Conservation (phyloP, 257 asterid genomes). For the Nicotiana undulata region DNA sequence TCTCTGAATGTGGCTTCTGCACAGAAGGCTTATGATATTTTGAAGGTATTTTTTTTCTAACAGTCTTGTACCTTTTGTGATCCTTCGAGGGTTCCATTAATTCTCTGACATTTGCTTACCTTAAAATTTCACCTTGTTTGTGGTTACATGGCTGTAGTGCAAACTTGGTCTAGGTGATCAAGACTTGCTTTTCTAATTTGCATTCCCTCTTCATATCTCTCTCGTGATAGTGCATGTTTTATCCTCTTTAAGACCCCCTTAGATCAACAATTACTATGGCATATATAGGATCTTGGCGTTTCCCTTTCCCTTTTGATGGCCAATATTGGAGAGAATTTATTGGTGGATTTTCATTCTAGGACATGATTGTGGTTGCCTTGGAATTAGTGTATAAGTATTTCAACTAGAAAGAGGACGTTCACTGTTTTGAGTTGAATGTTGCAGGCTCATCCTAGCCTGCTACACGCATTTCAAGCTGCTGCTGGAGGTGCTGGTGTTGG, state of each 20-base stretch:
- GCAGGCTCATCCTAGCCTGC: conserved; percentile 84
- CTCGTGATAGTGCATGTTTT: not conserved
- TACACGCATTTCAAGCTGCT: conserved; percentile 82
- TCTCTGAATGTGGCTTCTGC: conserved; percentile 62
- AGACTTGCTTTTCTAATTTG: not conserved
- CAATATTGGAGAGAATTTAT: not conserved
- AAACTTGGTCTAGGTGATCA: not conserved
- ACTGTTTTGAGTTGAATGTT: not conserved
- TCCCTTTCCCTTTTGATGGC: not conserved
- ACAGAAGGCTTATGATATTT: conserved; percentile 69
- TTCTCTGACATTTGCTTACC: not conserved
- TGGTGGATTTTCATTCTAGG: not conserved
- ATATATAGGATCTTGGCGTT: not conserved
- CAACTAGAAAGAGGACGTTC: not conserved
- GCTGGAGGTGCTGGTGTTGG: conserved; percentile 28
- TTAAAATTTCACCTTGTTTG: not conserved
- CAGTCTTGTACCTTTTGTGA: not conserved
- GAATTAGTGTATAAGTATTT: not conserved
- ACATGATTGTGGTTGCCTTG: not conserved
- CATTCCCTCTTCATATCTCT: not conserved
- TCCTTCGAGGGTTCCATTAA: not conserved
- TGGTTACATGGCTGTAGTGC: not conserved
- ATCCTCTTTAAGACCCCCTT: not conserved
- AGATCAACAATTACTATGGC: not conserved
- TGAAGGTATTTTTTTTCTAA: conserved; percentile 44